Conservation (phyloP, 2,329 filamentous ascomycete genomes). For the Fusarium musae region DNA sequence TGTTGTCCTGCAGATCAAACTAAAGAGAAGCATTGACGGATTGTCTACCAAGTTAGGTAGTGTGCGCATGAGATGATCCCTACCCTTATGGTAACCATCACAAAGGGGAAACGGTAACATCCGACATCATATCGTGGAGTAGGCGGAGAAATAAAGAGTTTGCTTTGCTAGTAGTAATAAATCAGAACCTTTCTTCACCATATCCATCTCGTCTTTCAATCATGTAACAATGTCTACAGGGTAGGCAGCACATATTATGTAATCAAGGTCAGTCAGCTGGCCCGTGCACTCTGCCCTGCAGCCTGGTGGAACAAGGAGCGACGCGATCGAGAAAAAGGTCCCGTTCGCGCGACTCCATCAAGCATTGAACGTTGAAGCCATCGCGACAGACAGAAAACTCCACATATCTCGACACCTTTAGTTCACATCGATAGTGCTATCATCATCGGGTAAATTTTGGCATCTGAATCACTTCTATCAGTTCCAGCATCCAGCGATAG, state of each 20-base stretch:
- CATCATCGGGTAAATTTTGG: constrained; percentile 8
- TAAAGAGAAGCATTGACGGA: background rate
- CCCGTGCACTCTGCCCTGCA: constrained; percentile 31
- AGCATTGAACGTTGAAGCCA: constrained; percentile 36
- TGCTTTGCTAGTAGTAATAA: background rate
- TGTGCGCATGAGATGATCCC: background rate
- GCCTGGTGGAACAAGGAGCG: constrained; percentile 38
- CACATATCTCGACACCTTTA: constrained; percentile 12
- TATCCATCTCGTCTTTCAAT: background rate
- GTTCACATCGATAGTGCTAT: background rate
- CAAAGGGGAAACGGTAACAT: background rate
- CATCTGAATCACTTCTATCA: background rate
- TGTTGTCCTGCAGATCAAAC: background rate
- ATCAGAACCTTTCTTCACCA: background rate
- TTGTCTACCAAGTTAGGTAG: background rate
- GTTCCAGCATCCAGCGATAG: constrained; percentile 2
- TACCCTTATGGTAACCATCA: background rate
- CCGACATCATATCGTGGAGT: background rate
- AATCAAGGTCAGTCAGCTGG: background rate
- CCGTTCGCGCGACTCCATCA: constrained; percentile 45
- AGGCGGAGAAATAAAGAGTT: background rate
- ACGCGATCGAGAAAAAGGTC: constrained; percentile 49
- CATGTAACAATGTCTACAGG: constrained; percentile 7
- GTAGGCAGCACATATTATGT: constrained; percentile 35
- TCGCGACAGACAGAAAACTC: constrained; percentile 33